A percentile compares a stretch with the other conserved stretches of the same genome.
phyloP scores from a whole-genome alignment of 768 basidiomycete genomes.

The Sporobolomyces roseus region DNA sequence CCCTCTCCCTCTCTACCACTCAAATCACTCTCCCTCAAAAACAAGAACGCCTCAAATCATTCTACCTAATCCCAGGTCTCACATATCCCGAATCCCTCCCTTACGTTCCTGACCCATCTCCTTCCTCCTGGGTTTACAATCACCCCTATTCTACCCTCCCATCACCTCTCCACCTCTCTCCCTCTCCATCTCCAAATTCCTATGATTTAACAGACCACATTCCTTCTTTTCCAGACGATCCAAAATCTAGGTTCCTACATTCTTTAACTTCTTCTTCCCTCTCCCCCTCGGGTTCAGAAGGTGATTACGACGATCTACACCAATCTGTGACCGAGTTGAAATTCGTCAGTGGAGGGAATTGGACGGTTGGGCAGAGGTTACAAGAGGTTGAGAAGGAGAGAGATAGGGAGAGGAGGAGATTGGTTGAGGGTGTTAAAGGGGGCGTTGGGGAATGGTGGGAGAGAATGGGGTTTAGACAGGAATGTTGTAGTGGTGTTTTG shows the following conservation, averaged over 20 bases:
- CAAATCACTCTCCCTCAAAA: neutral
- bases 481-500: slow-evolving; percentile 81
- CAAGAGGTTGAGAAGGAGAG: slow-evolving; percentile 19
- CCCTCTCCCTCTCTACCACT: slow-evolving; percentile 58
- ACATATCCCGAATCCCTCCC: slow-evolving; percentile 64
- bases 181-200: neutral
- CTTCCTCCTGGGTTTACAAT: slow-evolving; percentile 64
- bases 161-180: slow-evolving; percentile 22
- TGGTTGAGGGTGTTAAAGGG: neutral
- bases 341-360: neutral
- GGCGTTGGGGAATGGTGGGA: slow-evolving; percentile 86
- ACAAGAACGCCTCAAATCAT: too few relatives aligned
- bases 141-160: slow-evolving; percentile 61
- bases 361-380: neutral
- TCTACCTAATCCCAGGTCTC: slow-evolving; percentile 61
- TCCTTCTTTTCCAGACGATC: slow-evolving; percentile 93
- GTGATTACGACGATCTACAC: slow-evolving; percentile 50
- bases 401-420: neutral
- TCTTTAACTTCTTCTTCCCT: slow-evolving; percentile 37
- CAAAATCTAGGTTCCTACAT: slow-evolving; percentile 87
- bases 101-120: slow-evolving; percentile 52
- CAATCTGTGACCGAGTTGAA: slow-evolving; percentile 4
- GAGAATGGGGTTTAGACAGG: slow-evolving; percentile 91
- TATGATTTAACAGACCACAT: slow-evolving; percentile 58
- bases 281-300: slow-evolving; percentile 55